Conservation (phyloP, 306 rosid genomes). For the Delonix regia region DNA sequence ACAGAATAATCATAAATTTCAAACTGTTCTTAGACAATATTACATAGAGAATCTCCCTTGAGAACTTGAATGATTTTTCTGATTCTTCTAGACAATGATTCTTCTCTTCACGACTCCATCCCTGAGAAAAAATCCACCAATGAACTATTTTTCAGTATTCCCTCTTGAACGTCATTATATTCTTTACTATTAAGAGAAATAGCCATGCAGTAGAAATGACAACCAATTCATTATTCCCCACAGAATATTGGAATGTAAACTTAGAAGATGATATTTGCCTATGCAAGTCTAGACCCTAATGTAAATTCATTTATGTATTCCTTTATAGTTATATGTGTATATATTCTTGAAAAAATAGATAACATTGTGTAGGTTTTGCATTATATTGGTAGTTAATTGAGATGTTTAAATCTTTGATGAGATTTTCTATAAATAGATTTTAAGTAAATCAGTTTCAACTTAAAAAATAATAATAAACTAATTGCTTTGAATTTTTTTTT, state of each 20-base stretch:
- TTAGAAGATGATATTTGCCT: too few relatives aligned
- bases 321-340: too few relatives aligned
- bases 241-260: not conserved
- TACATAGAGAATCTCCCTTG: slow-evolving; percentile 92
- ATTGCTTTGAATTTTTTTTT: too few relatives aligned
- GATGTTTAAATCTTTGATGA: not conserved
- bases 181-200: not conserved
- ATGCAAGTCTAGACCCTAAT: too few relatives aligned
- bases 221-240: not conserved
- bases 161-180: not conserved
- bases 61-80: slow-evolving; percentile 82
- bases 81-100: slow-evolving; percentile 95
- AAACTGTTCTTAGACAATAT: slow-evolving; percentile 51
- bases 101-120: slow-evolving; percentile 96
- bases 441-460: too few relatives aligned
- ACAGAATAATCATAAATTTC: slow-evolving; percentile 2
- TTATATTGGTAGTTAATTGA: not conserved
- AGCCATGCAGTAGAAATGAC: not conserved
- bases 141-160: not conserved
- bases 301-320: too few relatives aligned
- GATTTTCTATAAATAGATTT: too few relatives aligned
- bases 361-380: not conserved
- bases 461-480: too few relatives aligned
- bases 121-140: slow-evolving; percentile 43
- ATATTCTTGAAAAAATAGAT: too few relatives aligned